phyloP scores from a whole-genome alignment of 1,284 basidiomycete species.

The Cystobasidium pallidum region DNA sequence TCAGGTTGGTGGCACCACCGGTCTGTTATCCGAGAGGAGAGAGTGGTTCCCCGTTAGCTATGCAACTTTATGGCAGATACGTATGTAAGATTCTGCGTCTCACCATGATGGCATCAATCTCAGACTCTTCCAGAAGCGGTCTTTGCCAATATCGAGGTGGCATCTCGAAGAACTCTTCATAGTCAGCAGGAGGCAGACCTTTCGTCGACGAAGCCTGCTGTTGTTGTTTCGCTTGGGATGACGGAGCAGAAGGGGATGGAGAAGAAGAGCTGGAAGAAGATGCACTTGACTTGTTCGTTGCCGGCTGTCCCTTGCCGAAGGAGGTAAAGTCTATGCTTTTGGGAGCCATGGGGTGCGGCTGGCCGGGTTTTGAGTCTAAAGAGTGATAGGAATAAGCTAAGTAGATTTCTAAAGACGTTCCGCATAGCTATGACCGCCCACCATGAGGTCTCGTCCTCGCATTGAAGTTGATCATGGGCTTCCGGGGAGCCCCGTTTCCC shows the following conservation, averaged over 20 bases:
- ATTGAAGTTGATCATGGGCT: conserved; percentile 76
- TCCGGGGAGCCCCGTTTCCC: conserved; percentile 57
- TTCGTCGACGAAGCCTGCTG: conserved; percentile 46
- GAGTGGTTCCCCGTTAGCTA: too few species aligned
- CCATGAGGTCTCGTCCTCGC: conserved; percentile 70
- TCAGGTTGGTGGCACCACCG: conserved; percentile 65
- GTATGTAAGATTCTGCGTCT: conserved; percentile 55
- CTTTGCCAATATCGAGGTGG: conserved; percentile 71
- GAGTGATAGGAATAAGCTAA: too few species aligned
- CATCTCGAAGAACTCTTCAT: conserved; percentile 76
- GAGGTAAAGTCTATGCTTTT: conserved; percentile 16
- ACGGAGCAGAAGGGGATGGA: conserved; percentile 52
- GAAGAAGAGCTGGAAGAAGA: conserved; percentile 39
- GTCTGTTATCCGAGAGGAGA: too few species aligned
- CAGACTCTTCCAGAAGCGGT: conserved; percentile 66
- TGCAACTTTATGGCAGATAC: too few species aligned
- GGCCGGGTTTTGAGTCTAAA: conserved; percentile 23
- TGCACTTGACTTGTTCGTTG: not conserved
- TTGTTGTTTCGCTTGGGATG: conserved; percentile 21
- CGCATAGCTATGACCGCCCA: conserved; percentile 51
- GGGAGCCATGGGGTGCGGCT: conserved; percentile 37
- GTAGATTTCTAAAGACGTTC: too few species aligned
- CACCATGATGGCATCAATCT: conserved; percentile 80
- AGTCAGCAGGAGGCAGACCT: conserved; percentile 58
- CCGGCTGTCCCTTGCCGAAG: conserved; percentile 21